Conservation (phyloP, 1,284 basidiomycete genomes). For the Porogramme epimiltina region DNA sequence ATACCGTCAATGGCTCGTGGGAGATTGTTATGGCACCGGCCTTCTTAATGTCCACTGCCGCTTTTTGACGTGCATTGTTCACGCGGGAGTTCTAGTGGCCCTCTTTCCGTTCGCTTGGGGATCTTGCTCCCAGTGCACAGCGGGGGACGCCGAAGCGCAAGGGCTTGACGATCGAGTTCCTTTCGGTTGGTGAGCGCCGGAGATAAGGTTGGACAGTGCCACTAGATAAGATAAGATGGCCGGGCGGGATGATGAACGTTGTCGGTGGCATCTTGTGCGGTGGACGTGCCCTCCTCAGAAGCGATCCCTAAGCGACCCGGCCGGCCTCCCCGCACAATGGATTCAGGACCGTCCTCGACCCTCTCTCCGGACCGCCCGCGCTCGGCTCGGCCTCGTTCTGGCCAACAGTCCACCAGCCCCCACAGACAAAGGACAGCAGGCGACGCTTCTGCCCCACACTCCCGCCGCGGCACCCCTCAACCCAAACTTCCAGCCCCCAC, state of each 20-base stretch:
- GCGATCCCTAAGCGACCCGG: constrained; percentile 22
- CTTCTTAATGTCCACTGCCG: no score
- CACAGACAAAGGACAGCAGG: constrained; percentile 6
- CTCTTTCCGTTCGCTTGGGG: no score
- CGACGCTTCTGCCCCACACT: constrained; percentile 5
- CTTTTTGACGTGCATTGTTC: no score
- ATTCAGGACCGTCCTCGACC: constrained; percentile 16
- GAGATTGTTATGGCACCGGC: no score
- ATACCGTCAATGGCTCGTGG: no score
- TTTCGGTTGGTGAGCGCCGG: no score
- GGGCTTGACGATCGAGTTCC: no score
- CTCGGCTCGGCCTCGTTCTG: constrained; percentile 7
- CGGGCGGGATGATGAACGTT: no score
- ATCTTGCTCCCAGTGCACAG: no score
- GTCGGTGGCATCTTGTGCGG: constrained; percentile 15
- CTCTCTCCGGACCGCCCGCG: constrained; percentile 12
- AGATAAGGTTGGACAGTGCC: no score
- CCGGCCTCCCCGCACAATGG: constrained; percentile 17
- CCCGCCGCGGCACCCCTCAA: constrained; percentile 15
- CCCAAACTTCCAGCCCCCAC: constrained; percentile 18
- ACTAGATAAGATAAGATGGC: constrained; percentile 26
- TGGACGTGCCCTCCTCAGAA: constrained; percentile 20
- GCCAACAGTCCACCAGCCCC: constrained; percentile 7
- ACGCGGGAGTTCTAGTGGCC: no score
- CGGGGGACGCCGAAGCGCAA: no score